phyloP scores from a whole-genome alignment of 106 monocot species.

The Dioscorea dumetorum region DNA sequence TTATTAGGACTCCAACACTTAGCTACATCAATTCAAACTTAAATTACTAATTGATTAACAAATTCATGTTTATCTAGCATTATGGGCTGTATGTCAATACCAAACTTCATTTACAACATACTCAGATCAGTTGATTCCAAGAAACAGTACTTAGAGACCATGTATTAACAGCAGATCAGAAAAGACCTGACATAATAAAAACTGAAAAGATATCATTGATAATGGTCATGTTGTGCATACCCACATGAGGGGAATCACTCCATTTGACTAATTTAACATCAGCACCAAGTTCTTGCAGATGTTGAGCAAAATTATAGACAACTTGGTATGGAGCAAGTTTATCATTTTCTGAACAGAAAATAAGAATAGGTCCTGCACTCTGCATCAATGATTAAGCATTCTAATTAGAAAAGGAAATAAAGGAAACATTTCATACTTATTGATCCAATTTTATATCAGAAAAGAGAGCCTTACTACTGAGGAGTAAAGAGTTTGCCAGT shows the following conservation, averaged over 20 bases:
- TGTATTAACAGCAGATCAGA: too few species aligned
- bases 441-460: background rate
- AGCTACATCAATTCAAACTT: too few species aligned
- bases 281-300: slow-evolving; percentile 61
- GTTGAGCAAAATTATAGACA: slow-evolving; percentile 60
- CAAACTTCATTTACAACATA: too few species aligned
- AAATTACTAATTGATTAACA: too few species aligned
- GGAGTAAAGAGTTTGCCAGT: slow-evolving; percentile 74
- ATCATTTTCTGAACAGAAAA: slow-evolving; percentile 89
- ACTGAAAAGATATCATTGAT: background rate
- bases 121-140: background rate
- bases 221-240: slow-evolving; percentile 22
- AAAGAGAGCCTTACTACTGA: slow-evolving; percentile 61
- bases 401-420: slow-evolving; percentile 3
- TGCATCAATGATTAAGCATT: slow-evolving; percentile 20
- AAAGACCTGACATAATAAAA: too few species aligned
- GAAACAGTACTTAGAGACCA: background rate
- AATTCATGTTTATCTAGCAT: too few species aligned
- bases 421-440: background rate
- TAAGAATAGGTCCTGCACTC: slow-evolving; percentile 64
- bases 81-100: too few species aligned
- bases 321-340: slow-evolving; percentile 60
- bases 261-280: slow-evolving; percentile 81
- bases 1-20: too few species aligned
- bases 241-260: slow-evolving; percentile 69